Evolutionary conservation across 2,329 filamentous ascomycete genomes (phyloP).

Genomic region (Scytalidium lignicola): DNA sequence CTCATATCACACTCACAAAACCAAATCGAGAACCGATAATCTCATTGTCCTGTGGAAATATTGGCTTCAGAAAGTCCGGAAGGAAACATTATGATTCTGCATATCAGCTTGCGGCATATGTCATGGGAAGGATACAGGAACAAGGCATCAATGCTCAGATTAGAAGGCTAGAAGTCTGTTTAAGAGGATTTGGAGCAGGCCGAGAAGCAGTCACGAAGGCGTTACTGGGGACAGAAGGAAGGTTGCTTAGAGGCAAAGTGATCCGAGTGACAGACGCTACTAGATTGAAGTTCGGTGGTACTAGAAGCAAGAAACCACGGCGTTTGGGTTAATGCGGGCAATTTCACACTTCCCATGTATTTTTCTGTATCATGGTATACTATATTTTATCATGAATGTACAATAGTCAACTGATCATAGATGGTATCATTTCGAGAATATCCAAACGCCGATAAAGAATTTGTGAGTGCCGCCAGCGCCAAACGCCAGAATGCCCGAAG

Average conservation of each 20-base stretch:
- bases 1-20: slow-evolving; percentile 82
- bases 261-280: slow-evolving; percentile 79
- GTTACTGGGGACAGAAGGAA: slow-evolving; percentile 79
- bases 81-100: slow-evolving; percentile 84
- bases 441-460: not conserved
- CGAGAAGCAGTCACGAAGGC: slow-evolving; percentile 89
- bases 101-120: slow-evolving; percentile 81
- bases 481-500: slow-evolving; percentile 13
- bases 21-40: slow-evolving; percentile 75
- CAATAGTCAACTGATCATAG: not conserved
- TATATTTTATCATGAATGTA: not conserved
- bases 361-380: not conserved
- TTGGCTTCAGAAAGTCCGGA: slow-evolving; percentile 82
- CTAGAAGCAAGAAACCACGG: slow-evolving; percentile 77
- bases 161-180: slow-evolving; percentile 68
- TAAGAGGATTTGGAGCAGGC: slow-evolving; percentile 81
- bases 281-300: slow-evolving; percentile 91
- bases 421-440: not conserved
- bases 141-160: slow-evolving; percentile 73
- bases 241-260: slow-evolving; percentile 68
- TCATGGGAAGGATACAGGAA: slow-evolving; percentile 80
- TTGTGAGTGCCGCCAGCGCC: not conserved
- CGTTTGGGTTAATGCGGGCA: slow-evolving; percentile 51
- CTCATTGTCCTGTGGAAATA: slow-evolving; percentile 75
- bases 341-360: not conserved